These are phyloP conservation scores for Fomitopsis pinicola DNA, from an alignment of 1,284 basidiomycete genomes.

Conservation along the genomic window DNA sequence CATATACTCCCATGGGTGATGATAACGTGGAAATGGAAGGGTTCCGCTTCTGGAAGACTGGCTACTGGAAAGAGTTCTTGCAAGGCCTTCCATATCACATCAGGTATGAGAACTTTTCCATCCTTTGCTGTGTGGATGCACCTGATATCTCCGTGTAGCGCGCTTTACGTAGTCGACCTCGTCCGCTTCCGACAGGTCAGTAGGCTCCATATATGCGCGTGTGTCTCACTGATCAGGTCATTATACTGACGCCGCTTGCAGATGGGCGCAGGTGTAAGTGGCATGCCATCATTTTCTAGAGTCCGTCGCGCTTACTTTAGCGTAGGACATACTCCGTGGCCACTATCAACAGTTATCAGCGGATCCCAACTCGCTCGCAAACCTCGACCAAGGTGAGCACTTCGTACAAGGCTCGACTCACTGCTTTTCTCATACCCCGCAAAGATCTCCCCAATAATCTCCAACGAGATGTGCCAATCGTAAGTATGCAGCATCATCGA, in stretches of 20 bases:
- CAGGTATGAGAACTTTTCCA: conserved; percentile 45
- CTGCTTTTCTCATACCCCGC: neutral
- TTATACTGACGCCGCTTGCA: conserved; percentile 23
- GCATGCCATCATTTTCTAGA: neutral
- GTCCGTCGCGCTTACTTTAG: neutral
- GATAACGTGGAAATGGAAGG: conserved; percentile 95
- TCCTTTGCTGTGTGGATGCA: neutral
- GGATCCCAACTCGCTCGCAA: conserved; percentile 91
- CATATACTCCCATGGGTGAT: conserved; percentile 96
- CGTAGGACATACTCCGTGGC: conserved; percentile 82
- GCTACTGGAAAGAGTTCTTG: conserved; percentile 89
- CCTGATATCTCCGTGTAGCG: conserved; percentile 43
- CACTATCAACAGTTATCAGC: conserved; percentile 92
- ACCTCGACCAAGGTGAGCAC: conserved; percentile 85
- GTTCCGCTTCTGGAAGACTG: conserved; percentile 97
- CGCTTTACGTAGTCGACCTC: conserved; percentile 95
- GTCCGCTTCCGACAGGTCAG: conserved; percentile 85
- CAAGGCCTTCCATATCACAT: conserved; percentile 87
- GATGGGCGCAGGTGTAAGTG: conserved; percentile 77
- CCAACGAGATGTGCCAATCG: conserved; percentile 84
- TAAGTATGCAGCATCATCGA: conserved; percentile 34
- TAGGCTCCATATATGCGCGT: neutral
- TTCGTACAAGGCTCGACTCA: neutral
- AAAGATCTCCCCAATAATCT: conserved; percentile 90
- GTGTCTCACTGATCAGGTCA: neutral